A percentile compares a stretch with the other conserved stretches of the same genome.
These are phyloP conservation scores for Kingdonia uniflora DNA, from an alignment of 164 flowering plant species.

Conservation along the genomic window DNA sequence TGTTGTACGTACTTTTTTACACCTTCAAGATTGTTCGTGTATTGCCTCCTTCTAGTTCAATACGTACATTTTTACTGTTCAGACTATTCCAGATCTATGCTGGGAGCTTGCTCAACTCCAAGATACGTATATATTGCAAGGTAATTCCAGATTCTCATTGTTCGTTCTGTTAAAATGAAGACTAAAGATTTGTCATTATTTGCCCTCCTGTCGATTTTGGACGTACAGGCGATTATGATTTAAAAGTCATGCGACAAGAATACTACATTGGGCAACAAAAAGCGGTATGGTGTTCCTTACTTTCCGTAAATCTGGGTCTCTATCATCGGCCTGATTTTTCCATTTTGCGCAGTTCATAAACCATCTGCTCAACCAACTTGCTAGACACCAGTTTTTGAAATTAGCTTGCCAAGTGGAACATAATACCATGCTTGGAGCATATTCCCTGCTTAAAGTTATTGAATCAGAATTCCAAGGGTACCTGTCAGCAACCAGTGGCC, in stretches of 20 bases:
- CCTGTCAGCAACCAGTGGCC: conserved; percentile 64
- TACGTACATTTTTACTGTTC: no score
- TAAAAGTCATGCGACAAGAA: conserved; percentile 98
- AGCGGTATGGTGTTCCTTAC: conserved; percentile 33
- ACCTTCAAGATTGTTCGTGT: no score
- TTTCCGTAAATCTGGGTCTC: no score
- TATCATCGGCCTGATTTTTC: no score
- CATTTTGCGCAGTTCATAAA: conserved; percentile 54
- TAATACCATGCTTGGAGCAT: conserved; percentile 92
- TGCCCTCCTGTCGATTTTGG: conserved; percentile 6
- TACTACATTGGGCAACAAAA: conserved; percentile 75
- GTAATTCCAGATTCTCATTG: conserved; percentile 20
- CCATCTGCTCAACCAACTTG: conserved; percentile 79
- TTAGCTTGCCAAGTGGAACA: conserved; percentile 90
- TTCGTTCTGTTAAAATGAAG: background rate
- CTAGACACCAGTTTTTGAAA: conserved; percentile 80
- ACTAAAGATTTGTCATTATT: background rate
- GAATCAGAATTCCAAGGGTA: conserved; percentile 88
- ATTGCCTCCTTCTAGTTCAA: no score
- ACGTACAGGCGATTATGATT: conserved; percentile 83
- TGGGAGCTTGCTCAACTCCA: conserved; percentile 98
- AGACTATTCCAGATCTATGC: conserved; percentile 90
- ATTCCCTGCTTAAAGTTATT: conserved; percentile 77
- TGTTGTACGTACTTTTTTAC: no score
- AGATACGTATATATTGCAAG: conserved; percentile 95